Evolutionary conservation across 805 yeast species (phyloP), one percentile per base, ranked within the genome.

Genomic region (Pichia cabralensis): DNA sequence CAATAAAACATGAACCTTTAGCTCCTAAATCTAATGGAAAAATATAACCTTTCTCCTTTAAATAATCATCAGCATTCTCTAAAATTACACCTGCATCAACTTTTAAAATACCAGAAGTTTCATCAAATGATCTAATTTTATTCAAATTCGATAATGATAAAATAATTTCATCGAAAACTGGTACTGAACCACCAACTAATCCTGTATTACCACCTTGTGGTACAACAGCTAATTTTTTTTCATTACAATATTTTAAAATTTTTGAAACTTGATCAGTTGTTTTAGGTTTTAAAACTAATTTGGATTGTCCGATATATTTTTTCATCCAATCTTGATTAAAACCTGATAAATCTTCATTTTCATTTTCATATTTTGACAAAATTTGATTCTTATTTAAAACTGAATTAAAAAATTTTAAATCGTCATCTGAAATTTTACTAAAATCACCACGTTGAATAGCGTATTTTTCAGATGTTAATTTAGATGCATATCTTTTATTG

Each of bases 181-280:
- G 96, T 14, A 78, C 74, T 5, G 95, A 80, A 5, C 96, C 97
- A 44, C 96, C 97, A 27, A 88, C 97, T 30, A 88, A 68, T 19
- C 96, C 96, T 1, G 96, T 89, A 60, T 89, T 88, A 47, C 97
- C 97, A 53, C 96, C 96, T 61, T 89, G 96, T 12, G 97, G 96
- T 8, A 85, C 95, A 31, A 88, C 75, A 0, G 96, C 95, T 20
- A 88, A 58, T 40, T 69, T 72, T 31, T 75, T 59, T 21, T 77
- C 82, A 51, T 81, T 80, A 64, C 95, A 84, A 59, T 85, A 80
- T 54, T 74, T 75, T 52, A 89, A 52, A 42, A 89, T 83, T 47
- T 74, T 52, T 2, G 88, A 67, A 13, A 89, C 78, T 56, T 88
- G 88, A 42, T 79, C 75, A 3, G 84, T 74, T 11, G 81, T 70